Evolutionary conservation across 768 basidiomycete genomes (phyloP).

Genomic region (Boletus rubescentipes): DNA sequence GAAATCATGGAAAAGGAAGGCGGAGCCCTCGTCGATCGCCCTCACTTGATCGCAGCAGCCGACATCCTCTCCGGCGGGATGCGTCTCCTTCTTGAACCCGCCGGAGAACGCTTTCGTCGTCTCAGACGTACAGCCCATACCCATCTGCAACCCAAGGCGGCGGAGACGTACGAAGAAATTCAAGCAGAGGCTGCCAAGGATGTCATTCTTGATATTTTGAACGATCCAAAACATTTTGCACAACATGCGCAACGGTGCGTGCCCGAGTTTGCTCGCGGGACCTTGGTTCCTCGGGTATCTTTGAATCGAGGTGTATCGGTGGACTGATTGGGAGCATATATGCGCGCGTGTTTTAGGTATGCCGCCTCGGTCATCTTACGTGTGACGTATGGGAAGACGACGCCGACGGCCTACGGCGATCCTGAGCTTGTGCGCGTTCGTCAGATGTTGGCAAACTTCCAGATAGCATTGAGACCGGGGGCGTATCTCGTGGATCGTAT

Average conservation of each 20-base stretch:
- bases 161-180: constrained; percentile 44
- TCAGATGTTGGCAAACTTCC: constrained; percentile 21
- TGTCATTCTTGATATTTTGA: constrained; percentile 19
- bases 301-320: not conserved
- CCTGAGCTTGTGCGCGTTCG: constrained; percentile 19
- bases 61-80: constrained; percentile 56
- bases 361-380: constrained; percentile 22
- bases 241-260: constrained; percentile 17
- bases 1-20: constrained; percentile 65
- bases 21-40: constrained; percentile 48
- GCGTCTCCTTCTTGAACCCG: constrained; percentile 48
- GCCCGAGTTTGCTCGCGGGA: not conserved
- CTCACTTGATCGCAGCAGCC: constrained; percentile 47
- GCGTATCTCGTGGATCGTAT: constrained; percentile 33
- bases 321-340: not conserved
- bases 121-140: constrained; percentile 53
- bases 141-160: constrained; percentile 50
- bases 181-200: constrained; percentile 34
- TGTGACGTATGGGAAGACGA: constrained; percentile 28
- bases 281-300: not conserved
- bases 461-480: constrained; percentile 33
- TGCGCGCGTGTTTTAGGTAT: constrained; percentile 12
- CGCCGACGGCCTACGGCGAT: constrained; percentile 17
- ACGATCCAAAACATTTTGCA: constrained; percentile 11
- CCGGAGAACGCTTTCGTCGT: constrained; percentile 56